phyloP scores from a whole-genome alignment of 768 basidiomycete genomes.

The Arthromyces matolae region DNA sequence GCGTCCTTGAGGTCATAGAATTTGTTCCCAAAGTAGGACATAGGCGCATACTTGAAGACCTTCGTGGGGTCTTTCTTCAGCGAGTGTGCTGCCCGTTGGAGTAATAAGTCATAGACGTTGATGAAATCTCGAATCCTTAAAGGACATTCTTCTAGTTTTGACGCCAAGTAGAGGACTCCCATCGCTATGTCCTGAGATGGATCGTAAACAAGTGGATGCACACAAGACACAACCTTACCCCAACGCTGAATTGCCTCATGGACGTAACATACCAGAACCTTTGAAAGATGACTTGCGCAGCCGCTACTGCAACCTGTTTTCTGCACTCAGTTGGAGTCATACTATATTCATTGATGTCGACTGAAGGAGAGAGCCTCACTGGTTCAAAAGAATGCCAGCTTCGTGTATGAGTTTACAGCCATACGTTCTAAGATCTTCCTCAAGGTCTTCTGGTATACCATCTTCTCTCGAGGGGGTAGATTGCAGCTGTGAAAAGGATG shows the following conservation, averaged over 20 bases:
- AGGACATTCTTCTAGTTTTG: slow-evolving; percentile 90
- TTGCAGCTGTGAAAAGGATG: slow-evolving; percentile 74
- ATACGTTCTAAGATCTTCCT: slow-evolving; percentile 84
- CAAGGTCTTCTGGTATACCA: slow-evolving; percentile 75
- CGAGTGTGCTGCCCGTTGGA: slow-evolving; percentile 66
- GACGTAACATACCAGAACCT: slow-evolving; percentile 96
- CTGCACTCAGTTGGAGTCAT: slow-evolving; percentile 37
- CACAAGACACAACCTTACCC: slow-evolving; percentile 48
- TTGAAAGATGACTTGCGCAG: slow-evolving; percentile 94
- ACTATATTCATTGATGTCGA: too few species aligned
- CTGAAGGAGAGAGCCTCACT: slow-evolving; percentile 47
- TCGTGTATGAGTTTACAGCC: slow-evolving; percentile 95
- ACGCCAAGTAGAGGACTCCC: slow-evolving; percentile 85
- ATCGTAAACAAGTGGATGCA: slow-evolving; percentile 2
- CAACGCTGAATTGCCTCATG: slow-evolving; percentile 91
- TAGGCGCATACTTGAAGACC: slow-evolving; percentile 69
- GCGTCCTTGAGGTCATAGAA: slow-evolving; percentile 96
- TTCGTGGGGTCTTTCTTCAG: slow-evolving; percentile 32
- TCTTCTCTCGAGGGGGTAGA: slow-evolving; percentile 79
- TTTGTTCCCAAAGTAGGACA: slow-evolving; percentile 84
- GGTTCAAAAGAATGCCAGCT: slow-evolving; percentile 85
- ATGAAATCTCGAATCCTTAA: slow-evolving; percentile 90
- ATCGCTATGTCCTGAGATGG: slow-evolving; percentile 72
- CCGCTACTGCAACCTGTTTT: slow-evolving; percentile 96
- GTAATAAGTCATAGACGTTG: slow-evolving; percentile 87